Base-by-base conservation (phyloP, 2,329 filamentous ascomycete genomes). In the Polychaeton citri region DNA sequence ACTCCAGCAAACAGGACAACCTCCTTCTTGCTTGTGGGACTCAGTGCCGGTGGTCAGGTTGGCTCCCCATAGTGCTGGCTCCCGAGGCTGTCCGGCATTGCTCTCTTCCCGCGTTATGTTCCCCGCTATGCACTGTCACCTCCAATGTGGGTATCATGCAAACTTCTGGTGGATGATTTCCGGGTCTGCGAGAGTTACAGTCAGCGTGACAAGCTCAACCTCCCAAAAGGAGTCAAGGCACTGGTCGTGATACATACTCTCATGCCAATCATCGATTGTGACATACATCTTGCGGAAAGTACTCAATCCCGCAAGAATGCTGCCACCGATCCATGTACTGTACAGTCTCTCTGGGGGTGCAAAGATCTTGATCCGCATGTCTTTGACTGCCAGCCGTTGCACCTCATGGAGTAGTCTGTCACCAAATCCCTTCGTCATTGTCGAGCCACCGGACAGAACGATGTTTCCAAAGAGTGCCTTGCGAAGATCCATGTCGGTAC, bases 201-300 rank as follows among this genome's bases (percentile, higher is more conserved):
- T n/a, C n/a, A n/a, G 33, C 32, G 19, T 32, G 30, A 35, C 40
- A 34, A 42, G 38, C 36, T 21, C 35, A 26, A 26, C 21, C 21
- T 26, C 21, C 8, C 21, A 8, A 13, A 13, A 13, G n/a, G n/a
- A n/a, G n/a, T n/a, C n/a, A n/a, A n/a, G n/a, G n/a, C n/a, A n/a
- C n/a, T n/a, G n/a, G n/a, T n/a, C n/a, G n/a, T 15, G 33, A 31
- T 30, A 54, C 52, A 52, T 44, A 56, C 53, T 94, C 71, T 98
- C 90, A 60, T 98, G 90, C 90, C 90, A 98, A 68, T 98, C 90
- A 57, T 96, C 90, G 57, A 94, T 88, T 63, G 86, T 94, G 54
- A 98, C 90, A 86, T 90, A 96, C 90, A 98, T 98, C 88, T 96
- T 98, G 68, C 88, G 80, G 66, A 98, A 98, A 37, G 90, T 98